Percentiles rank a stretch among this genome's conserved stretches.
Conservation (phyloP, 139 green algal species). For the Nannochloris sp. region DNA sequence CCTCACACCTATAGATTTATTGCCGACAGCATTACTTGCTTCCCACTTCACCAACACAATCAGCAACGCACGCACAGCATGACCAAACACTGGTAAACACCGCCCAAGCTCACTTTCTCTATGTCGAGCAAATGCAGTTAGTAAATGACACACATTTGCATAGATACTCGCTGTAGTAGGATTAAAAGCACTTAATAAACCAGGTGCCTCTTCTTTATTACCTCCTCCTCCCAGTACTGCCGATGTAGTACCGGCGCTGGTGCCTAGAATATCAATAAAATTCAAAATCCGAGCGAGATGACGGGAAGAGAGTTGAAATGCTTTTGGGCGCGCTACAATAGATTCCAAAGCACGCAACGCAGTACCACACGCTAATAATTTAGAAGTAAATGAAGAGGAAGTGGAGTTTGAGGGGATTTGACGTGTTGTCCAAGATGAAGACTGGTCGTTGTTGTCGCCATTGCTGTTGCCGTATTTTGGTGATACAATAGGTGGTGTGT, state of each 20-base stretch:
- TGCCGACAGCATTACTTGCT: not conserved
- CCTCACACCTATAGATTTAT: not conserved
- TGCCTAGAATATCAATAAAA: not conserved
- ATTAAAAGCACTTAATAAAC: not conserved
- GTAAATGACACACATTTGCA: conserved; percentile 5
- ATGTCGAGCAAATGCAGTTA: conserved; percentile 20
- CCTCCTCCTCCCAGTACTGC: not conserved
- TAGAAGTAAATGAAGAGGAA: not conserved
- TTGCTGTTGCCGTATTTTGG: no score
- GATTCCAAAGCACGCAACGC: conserved; percentile 21
- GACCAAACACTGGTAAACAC: conserved; percentile 23
- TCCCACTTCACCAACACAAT: not conserved
- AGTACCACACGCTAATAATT: not conserved
- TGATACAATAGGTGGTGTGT: no score
- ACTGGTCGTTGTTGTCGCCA: no score
- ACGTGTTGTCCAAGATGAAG: not conserved
- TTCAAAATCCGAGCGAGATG: not conserved
- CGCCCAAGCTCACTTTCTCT: conserved; percentile 4
- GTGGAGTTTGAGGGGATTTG: not conserved
- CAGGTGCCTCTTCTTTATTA: not conserved
- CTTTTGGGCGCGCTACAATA: conserved; percentile 7
- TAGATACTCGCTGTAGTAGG: conserved; percentile 7
- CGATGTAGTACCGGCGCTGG: conserved; percentile 1
- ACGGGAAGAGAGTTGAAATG: not conserved
- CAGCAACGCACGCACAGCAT: conserved; percentile 17